Evolutionary conservation across 139 green algal species (phyloP), one percentile per base, ranked within the genome.

Genomic region (Chlorella sp.): DNA sequence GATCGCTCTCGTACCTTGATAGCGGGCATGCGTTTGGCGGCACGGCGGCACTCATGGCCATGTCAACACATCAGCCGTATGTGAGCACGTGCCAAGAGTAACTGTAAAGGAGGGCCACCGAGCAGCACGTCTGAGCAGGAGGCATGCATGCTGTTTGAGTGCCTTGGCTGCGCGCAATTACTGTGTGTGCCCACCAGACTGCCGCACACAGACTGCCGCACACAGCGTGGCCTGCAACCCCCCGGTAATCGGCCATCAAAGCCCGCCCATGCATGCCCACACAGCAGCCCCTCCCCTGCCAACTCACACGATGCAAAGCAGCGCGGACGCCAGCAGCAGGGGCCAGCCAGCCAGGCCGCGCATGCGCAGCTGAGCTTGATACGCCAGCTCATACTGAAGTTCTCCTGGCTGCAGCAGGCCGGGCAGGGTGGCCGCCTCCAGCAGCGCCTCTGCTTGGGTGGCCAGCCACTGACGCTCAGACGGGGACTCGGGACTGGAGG

Each of bases 1-100:
- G n/a, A n/a, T n/a, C n/a, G n/a, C n/a, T n/a, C n/a, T n/a, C n/a
- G n/a, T n/a, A n/a, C n/a, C n/a, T n/a, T n/a, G 56, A 65, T 65
- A 19, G 3, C 3, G 3, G 3, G 30, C 3, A 5, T n/a, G 11
- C 56, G 16, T 7, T n/a, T 65, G 4, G 56, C 56, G 30, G 11
- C 11, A 65, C 3, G 16, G 56, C 11, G 56, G 28, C 4, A 17
- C 22, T 65, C 22, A 65, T 65, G 4, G 8, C 30, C 22, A 65
- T 19, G 11, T 20, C 11, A 65, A 19, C 7, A 3, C 30, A 73
- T 78, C 60, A 83, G 17, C 60, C 40, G 40, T 73, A 83, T 11
- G 77, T 43, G 22, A 83, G 36, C 34, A 83, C 77, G 22, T 83
- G 77, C 77, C 58, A 73, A 14, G 77, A 43, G 38, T 83, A 83